phyloP scores from a whole-genome alignment of 176 grass and related monocot species.

The Oropetium thomaeum region DNA sequence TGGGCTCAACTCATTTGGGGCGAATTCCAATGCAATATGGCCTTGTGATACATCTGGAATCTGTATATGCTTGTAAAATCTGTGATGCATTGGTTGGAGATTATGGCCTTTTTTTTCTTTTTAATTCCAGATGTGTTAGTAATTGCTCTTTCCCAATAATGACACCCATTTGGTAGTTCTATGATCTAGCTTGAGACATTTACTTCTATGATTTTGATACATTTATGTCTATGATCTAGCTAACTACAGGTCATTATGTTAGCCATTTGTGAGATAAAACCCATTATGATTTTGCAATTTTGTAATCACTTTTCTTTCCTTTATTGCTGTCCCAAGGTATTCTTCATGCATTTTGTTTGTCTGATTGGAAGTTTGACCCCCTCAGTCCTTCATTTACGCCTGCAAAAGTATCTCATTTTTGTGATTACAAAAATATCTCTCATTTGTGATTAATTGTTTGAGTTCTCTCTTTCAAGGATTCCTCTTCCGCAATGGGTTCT shows the following conservation, averaged over 20 bases:
- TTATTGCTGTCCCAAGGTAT: constrained; percentile 1
- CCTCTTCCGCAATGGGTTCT: constrained; percentile 75
- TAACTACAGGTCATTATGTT: neutral
- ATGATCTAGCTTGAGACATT: no score
- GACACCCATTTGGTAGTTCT: neutral
- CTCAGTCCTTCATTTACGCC: neutral
- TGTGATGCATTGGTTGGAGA: neutral
- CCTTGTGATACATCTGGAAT: neutral
- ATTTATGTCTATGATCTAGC: constrained; percentile 2
- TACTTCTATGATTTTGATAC: neutral
- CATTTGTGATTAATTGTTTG: constrained; percentile 2
- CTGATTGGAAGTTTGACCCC: neutral
- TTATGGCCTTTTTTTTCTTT: no score
- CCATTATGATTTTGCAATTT: neutral
- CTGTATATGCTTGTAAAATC: neutral
- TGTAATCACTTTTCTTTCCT: constrained; percentile 1
- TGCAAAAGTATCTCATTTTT: neutral
- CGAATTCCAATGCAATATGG: neutral
- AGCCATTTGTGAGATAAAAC: neutral
- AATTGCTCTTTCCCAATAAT: neutral
- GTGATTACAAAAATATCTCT: constrained; percentile 6
- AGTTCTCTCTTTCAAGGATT: constrained; percentile 40
- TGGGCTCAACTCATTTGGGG: neutral
- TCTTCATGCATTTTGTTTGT: neutral
- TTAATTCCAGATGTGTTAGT: neutral